Conservation (phyloP, 2,329 filamentous ascomycete genomes). For the Penicillium sp. region DNA sequence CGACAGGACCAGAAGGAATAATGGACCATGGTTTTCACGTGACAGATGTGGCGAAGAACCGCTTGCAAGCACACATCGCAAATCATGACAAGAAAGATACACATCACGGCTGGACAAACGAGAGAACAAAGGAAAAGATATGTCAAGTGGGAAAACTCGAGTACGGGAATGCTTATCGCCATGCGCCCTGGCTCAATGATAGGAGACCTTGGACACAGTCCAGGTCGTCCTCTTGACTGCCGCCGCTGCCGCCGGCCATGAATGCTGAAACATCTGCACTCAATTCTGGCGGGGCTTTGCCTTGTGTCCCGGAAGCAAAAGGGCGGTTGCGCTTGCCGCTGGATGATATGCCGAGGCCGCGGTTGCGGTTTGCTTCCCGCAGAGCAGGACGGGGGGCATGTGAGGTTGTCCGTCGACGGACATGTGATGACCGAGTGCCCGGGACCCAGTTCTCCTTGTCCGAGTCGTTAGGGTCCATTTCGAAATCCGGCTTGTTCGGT, state of each 20-base stretch:
- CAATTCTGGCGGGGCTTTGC: conserved; percentile 39
- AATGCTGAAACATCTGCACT: conserved; percentile 66
- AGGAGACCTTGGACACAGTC: conserved; percentile 86
- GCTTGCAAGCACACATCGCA: conserved; percentile 28
- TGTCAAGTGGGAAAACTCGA: conserved; percentile 5
- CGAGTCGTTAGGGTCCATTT: conserved; percentile 61
- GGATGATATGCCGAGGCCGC: conserved; percentile 22
- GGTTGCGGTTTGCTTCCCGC: conserved; percentile 38
- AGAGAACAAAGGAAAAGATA: conserved; percentile 21
- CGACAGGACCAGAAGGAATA: conserved; percentile 6
- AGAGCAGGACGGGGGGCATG: conserved; percentile 40
- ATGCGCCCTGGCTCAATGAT: conserved; percentile 86
- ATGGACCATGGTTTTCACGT: conserved; percentile 22
- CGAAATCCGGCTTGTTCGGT: conserved; percentile 34
- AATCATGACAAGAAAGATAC: conserved; percentile 19
- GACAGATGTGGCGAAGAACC: conserved; percentile 23
- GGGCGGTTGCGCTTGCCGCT: conserved; percentile 28
- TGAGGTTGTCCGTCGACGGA: conserved; percentile 30
- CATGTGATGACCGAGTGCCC: conserved; percentile 41
- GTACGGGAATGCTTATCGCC: conserved; percentile 53
- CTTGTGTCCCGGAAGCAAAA: conserved; percentile 26
- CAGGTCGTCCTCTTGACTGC: conserved; percentile 71
- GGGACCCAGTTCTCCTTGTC: conserved; percentile 90
- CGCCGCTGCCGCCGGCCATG: conserved; percentile 55
- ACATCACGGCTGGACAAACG: conserved; percentile 14